Base-by-base conservation (phyloP, 257 asterid genomes). In the Cynanchum wilfordii region DNA sequence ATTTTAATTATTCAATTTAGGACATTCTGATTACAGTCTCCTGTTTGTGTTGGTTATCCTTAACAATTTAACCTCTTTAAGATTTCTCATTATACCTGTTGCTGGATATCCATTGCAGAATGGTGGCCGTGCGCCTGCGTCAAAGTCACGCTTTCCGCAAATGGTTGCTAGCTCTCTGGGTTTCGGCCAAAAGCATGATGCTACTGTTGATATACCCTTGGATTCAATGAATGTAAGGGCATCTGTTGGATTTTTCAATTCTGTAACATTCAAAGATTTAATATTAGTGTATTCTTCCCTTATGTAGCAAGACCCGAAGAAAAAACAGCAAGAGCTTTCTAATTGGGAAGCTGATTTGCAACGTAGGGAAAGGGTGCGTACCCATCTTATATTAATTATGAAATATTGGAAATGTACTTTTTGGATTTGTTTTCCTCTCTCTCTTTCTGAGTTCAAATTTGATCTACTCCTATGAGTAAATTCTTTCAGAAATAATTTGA, bases 131-230 rank as follows among this genome's bases (percentile, higher is more conserved):
- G 78, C 86, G 42, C 86, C 91, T 17, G 89, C 76, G 24, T 87
- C 97, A 25, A 92, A 92, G 81, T 85, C 99, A 59, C 87, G 91
- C 68, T 70, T 95, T 58, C 96, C 97, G 29, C 87, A 90, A 79
- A 88, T 81, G 81, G 90, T 92, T 75, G 82, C 98, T 24, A 90
- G 52, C 86, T 87, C 98, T 36, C 76, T 95, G n/a, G 99, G 99
- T 59, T 89, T 95, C 69, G 96, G 99, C 57, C 96, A 85, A 87
- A 95, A 90, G 73, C 95, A 92, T 72, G 99, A 95, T 87, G 99
- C 98, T 51, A 87, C 96, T 24, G 92, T 79, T 69, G 99, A 95
- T 75, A 87, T 95, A 80, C 98, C 99, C n/a, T 78, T 95, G 78
- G 98, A 90, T 81, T 24, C 86, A 10, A 73, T 85, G 90, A 89